Percentiles rank a stretch among this genome's conserved stretches.
These are phyloP conservation scores for Sugiyamaella xylanicola DNA, from an alignment of 1,139 yeast genomes.

Conservation along the genomic window DNA sequence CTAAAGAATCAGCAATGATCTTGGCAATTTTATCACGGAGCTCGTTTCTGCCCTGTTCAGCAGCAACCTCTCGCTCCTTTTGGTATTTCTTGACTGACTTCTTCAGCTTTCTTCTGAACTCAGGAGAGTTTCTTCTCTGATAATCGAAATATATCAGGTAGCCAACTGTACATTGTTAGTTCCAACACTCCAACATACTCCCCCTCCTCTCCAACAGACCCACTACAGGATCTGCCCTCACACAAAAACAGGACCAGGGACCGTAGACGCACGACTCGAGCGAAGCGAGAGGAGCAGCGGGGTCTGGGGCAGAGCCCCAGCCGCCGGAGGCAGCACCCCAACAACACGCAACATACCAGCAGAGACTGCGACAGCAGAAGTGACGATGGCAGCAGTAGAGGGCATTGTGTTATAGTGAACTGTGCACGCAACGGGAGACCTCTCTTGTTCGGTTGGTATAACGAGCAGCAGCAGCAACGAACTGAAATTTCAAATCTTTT, in stretches of 20 bases:
- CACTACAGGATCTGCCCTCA: too few relatives aligned
- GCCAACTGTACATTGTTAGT: conserved; percentile 48
- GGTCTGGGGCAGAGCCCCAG: too few relatives aligned
- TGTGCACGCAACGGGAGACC: background rate
- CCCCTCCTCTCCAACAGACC: too few relatives aligned
- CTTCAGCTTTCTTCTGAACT: conserved; percentile 76
- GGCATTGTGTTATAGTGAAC: conserved; percentile 13
- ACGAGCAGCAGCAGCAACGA: background rate
- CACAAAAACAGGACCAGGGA: too few relatives aligned
- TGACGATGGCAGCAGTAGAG: conserved; percentile 27
- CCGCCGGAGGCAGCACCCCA: too few relatives aligned
- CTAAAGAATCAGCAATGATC: conserved; percentile 65
- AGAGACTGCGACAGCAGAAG: conserved; percentile 39
- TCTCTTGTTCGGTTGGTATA: background rate
- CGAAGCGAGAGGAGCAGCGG: too few relatives aligned
- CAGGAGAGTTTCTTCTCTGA: conserved; percentile 78
- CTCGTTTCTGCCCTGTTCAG: conserved; percentile 61
- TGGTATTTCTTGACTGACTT: conserved; percentile 60
- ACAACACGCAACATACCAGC: conserved; percentile 42
- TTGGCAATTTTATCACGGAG: conserved; percentile 59
- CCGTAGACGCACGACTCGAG: background rate
- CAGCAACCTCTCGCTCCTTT: conserved; percentile 57
- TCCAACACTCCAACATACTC: background rate
- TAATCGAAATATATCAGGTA: conserved; percentile 91
- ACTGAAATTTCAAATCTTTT: conserved; percentile 1